These are phyloP conservation scores for Phytophthora sp. DNA, from an alignment of 352 stramenopile species.

Conservation along the genomic window DNA sequence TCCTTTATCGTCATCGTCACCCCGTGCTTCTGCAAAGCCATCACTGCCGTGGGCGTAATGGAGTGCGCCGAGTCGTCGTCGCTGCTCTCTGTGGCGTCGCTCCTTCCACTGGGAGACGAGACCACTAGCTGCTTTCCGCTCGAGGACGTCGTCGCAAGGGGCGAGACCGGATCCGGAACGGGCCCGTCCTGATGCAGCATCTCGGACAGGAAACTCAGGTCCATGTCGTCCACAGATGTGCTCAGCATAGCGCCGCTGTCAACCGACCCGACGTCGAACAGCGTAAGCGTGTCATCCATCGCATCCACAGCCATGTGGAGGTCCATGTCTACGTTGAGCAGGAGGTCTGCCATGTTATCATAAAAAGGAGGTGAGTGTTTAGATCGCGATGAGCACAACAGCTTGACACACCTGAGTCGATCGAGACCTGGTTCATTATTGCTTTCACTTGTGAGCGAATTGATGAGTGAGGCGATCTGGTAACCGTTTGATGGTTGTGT, in stretches of 20 bases:
- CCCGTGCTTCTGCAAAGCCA: slow-evolving; percentile 1
- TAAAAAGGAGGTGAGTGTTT: neutral
- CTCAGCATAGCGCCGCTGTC: slow-evolving; percentile 16
- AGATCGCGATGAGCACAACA: no score
- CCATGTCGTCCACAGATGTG: slow-evolving; percentile 34
- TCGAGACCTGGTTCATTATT: slow-evolving; percentile 24
- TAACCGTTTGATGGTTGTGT: slow-evolving; percentile 8
- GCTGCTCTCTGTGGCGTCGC: slow-evolving; percentile 30
- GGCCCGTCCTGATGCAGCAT: slow-evolving; percentile 29
- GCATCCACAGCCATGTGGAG: slow-evolving; percentile 23
- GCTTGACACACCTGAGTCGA: slow-evolving; percentile 17
- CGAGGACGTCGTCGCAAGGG: slow-evolving; percentile 19
- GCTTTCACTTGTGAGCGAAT: slow-evolving; percentile 17
- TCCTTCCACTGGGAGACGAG: slow-evolving; percentile 32
- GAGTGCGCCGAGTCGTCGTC: slow-evolving; percentile 10
- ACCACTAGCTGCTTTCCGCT: slow-evolving; percentile 11
- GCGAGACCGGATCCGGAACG: slow-evolving; percentile 28
- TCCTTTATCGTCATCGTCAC: neutral
- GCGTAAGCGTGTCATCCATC: slow-evolving; percentile 29
- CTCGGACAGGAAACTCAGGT: slow-evolving; percentile 40
- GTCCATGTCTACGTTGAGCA: slow-evolving; percentile 29
- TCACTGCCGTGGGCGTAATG: neutral
- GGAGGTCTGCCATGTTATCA: slow-evolving; percentile 20
- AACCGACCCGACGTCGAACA: slow-evolving; percentile 22
- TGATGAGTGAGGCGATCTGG: slow-evolving; percentile 20